These are phyloP conservation scores for Linnemannia schmuckeri DNA, from an alignment of 192 early-diverging fungal species.

Conservation along the genomic window DNA sequence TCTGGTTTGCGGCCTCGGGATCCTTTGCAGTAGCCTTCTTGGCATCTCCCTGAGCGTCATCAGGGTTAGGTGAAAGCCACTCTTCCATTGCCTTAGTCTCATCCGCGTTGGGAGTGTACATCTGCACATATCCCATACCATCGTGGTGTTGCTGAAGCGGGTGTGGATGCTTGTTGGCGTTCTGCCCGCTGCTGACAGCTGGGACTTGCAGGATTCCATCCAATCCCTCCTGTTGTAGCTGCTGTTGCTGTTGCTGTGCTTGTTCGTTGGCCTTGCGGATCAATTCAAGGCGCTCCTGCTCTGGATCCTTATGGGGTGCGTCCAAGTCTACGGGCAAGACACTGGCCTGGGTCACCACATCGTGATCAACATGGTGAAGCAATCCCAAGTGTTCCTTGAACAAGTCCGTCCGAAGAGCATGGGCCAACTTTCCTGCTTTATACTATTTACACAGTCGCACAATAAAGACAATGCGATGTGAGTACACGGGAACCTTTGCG, in stretches of 20 bases:
- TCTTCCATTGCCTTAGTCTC: slow-evolving; percentile 15
- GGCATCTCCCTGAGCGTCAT: background rate
- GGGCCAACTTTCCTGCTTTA: slow-evolving; percentile 78
- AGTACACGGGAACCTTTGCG: background rate
- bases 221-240: background rate
- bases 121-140: slow-evolving; percentile 13
- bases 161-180: background rate
- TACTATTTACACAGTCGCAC: slow-evolving; percentile 57
- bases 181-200: background rate
- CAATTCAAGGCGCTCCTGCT: slow-evolving; percentile 28
- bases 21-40: slow-evolving; percentile 28
- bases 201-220: background rate
- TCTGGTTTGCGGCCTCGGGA: slow-evolving; percentile 45
- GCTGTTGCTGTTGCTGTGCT: background rate
- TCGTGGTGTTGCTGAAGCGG: slow-evolving; percentile 16
- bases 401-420: slow-evolving; percentile 78
- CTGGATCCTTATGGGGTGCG: slow-evolving; percentile 36
- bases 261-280: slow-evolving; percentile 33
- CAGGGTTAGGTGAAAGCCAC: slow-evolving; percentile 15
- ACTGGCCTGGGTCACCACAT: slow-evolving; percentile 32
- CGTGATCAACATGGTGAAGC: slow-evolving; percentile 60
- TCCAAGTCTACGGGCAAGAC: slow-evolving; percentile 49
- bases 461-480: background rate
- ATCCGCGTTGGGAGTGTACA: slow-evolving; percentile 16
- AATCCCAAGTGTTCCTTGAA: slow-evolving; percentile 90